Conservation (phyloP, 495 filamentous ascomycete genomes). For the Penicillium canescens region DNA sequence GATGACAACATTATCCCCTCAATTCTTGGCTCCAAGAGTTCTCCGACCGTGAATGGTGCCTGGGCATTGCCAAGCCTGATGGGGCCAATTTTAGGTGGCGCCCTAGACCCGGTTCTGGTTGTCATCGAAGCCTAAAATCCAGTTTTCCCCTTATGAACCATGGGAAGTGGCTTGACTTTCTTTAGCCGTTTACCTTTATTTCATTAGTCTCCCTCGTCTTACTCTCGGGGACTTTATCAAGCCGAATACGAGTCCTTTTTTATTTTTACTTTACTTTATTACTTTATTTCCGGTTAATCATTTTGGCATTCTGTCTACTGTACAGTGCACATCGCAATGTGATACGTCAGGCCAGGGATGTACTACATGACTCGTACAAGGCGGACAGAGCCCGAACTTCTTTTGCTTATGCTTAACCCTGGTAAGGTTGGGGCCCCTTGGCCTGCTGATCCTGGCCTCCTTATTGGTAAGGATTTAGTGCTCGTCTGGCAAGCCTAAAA, state of each 20-base stretch:
- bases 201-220: constrained; percentile 8
- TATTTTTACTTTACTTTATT: neutral
- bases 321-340: constrained; percentile 13
- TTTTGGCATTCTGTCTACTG: neutral
- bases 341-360: constrained; percentile 27
- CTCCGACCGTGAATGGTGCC: constrained; percentile 5
- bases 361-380: constrained; percentile 23
- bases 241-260: constrained; percentile 25
- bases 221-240: constrained; percentile 21
- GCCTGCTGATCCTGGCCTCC: constrained; percentile 25
- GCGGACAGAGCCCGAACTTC: constrained; percentile 29
- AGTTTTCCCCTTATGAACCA: constrained; percentile 11
- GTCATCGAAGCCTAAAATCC: constrained; percentile 29
- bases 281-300: neutral
- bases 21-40: constrained; percentile 8
- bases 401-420: constrained; percentile 47
- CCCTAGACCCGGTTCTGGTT: constrained; percentile 6
- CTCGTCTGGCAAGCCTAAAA: constrained; percentile 22
- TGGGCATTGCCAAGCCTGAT: constrained; percentile 12
- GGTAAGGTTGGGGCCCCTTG: constrained; percentile 44
- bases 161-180: constrained; percentile 12
- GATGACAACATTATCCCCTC: neutral
- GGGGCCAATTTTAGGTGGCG: constrained; percentile 9
- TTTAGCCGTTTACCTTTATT: constrained; percentile 7
- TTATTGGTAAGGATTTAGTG: constrained; percentile 19